Base-by-base conservation (phyloP, 78 protist species). In the Reticulomyxa filosa region DNA sequence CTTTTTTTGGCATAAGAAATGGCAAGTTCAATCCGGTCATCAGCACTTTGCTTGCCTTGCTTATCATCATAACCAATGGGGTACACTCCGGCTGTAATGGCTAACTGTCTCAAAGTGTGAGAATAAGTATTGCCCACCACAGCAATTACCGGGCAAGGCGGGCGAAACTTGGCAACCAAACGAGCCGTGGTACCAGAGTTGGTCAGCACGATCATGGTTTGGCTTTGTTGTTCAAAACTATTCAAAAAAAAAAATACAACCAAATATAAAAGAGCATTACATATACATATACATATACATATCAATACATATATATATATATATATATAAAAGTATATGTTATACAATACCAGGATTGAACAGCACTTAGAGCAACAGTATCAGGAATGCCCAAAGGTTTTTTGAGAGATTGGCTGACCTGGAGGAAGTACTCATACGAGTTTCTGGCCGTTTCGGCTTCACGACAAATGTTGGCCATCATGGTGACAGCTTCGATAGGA, bases 401-500 rank as follows among this genome's bases (percentile, higher is more conserved):
- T n/a, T n/a, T n/a, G n/a, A n/a, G n/a, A n/a, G n/a, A n/a, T n/a
- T n/a, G n/a, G n/a, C n/a, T n/a, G n/a, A n/a, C n/a, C n/a, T n/a
- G n/a, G n/a, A n/a, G n/a, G n/a, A n/a, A n/a, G n/a, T n/a, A n/a
- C n/a, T n/a, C n/a, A n/a, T n/a, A n/a, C n/a, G n/a, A n/a, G n/a
- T n/a, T n/a, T n/a, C n/a, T n/a, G n/a, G n/a, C n/a, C n/a, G n/a
- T n/a, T 11, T 55, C 59, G 59, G 59, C 59, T 10, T 55, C 59
- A 22, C 26, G 8, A 33, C 59, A 55, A 55, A 55, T 55, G 11
- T 55, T 22, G 8, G 34, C 8, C 59, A 55, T 29, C 11, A 33
- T 33, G 59, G 25, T 17, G 36, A 74, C 73, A 11, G 84, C 57
- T 30, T 62, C 70, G 4, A 17, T n/a, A 23, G 84, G 80, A 52